Evolutionary conservation across 495 filamentous ascomycete genomes (phyloP).

Genomic region (Penicillium egyptiacum): DNA sequence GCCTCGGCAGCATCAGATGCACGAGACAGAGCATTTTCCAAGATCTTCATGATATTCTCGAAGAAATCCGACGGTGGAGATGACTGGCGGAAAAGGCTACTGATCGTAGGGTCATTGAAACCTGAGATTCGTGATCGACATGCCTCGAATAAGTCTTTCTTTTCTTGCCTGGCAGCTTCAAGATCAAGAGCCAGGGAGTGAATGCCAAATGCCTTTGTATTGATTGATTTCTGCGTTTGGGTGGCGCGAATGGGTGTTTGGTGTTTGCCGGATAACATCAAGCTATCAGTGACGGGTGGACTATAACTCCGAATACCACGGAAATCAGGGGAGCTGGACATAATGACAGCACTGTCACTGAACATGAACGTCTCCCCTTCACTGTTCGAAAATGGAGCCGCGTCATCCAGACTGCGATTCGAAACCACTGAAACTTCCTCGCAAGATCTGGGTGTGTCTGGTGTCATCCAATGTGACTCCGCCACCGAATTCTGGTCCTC

Average conservation of each 20-base stretch:
- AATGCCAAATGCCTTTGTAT: constrained; percentile 25
- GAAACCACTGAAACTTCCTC: constrained; percentile 24
- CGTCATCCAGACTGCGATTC: constrained; percentile 5
- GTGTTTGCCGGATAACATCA: constrained; percentile 15
- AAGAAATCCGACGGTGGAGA: constrained; percentile 44
- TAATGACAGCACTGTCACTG: constrained; percentile 36
- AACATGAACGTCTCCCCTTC: constrained; percentile 35
- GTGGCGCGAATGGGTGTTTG: constrained; percentile 18
- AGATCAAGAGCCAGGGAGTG: constrained; percentile 33
- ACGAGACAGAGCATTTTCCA: constrained; percentile 38
- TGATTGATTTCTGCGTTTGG: constrained; percentile 16
- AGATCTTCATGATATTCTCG: constrained; percentile 32
- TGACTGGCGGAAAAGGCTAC: constrained; percentile 31
- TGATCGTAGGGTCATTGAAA: constrained; percentile 36
- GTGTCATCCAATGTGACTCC: constrained; percentile 24
- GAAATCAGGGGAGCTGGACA: constrained; percentile 39
- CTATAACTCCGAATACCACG: constrained; percentile 17
- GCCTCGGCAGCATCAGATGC: constrained; percentile 38
- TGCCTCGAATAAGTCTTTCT: constrained; percentile 39
- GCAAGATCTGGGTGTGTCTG: constrained; percentile 21
- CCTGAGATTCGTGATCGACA: constrained; percentile 37
- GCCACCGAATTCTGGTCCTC: constrained; percentile 26
- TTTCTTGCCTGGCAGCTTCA: constrained; percentile 41
- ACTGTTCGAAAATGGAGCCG: constrained; percentile 4
- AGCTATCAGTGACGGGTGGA: constrained; percentile 20